phyloP scores from a whole-genome alignment of 257 asterid species.

The Euphrasia confusa region DNA sequence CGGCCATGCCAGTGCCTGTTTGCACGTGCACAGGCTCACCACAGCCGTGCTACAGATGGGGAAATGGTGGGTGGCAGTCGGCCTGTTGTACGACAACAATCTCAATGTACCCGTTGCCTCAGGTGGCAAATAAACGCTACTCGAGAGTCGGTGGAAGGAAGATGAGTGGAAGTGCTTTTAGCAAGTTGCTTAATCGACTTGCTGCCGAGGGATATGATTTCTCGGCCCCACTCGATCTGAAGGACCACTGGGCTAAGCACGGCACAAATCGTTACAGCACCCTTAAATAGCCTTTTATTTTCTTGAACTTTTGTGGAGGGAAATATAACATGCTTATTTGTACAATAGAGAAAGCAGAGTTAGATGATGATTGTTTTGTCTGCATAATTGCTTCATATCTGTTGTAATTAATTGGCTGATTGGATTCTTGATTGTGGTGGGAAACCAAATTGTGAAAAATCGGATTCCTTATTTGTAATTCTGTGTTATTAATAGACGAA shows the following conservation, averaged over 20 bases:
- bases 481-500: too few species aligned
- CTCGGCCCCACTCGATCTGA: conserved; percentile 78
- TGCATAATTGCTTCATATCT: conserved; percentile 24
- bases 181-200: conserved; percentile 74
- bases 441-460: conserved; percentile 18
- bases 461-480: too few species aligned
- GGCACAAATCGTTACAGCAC: conserved; percentile 87
- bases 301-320: neutral
- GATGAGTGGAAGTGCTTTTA: conserved; percentile 84
- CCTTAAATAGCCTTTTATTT: conserved; percentile 41
- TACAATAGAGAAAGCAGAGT: conserved; percentile 18
- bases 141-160: conserved; percentile 85
- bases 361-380: conserved; percentile 21
- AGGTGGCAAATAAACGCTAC: conserved; percentile 69
- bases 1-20: conserved; percentile 88
- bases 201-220: conserved; percentile 71
- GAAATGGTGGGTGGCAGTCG: conserved; percentile 92
- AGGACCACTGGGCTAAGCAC: conserved; percentile 91
- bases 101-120: conserved; percentile 88
- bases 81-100: conserved; percentile 87
- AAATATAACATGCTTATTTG: conserved; percentile 23
- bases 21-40: conserved; percentile 92
- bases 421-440: conserved; percentile 28
- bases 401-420: conserved; percentile 30
- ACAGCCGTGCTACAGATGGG: conserved; percentile 94